These are phyloP conservation scores for Kentomonas sorsogonicus DNA, from an alignment of 208 protist species.

Conservation along the genomic window DNA sequence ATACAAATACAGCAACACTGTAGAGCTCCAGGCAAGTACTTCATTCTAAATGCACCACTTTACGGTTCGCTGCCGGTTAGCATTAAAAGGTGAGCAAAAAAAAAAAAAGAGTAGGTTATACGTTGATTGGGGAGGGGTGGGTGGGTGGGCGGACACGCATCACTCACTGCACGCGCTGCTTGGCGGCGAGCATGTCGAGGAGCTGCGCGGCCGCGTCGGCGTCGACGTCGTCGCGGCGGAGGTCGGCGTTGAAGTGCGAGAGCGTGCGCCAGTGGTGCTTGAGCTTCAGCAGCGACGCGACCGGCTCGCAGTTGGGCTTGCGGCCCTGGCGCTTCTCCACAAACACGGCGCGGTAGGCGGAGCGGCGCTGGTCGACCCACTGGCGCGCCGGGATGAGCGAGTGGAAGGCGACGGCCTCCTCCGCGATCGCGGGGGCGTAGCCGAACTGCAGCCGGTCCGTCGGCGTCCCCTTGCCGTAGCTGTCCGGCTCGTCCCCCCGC, in stretches of 20 bases:
- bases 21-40: too few relatives aligned
- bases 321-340: slow-evolving; percentile 47
- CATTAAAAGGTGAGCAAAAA: too few relatives aligned
- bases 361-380: slow-evolving; percentile 44
- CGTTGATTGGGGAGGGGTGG: not conserved
- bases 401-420: slow-evolving; percentile 81
- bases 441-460: slow-evolving; percentile 86
- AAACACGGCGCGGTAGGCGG: slow-evolving; percentile 23
- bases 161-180: slow-evolving; percentile 40
- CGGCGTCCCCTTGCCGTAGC: slow-evolving; percentile 68
- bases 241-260: slow-evolving; percentile 44
- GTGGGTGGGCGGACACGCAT: not conserved
- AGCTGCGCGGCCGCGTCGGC: slow-evolving; percentile 44
- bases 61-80: too few relatives aligned
- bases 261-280: slow-evolving; percentile 64
- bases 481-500: slow-evolving; percentile 24
- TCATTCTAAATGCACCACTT: too few relatives aligned
- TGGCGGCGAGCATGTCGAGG: slow-evolving; percentile 64
- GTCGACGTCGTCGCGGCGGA: slow-evolving; percentile 25
- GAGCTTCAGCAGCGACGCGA: slow-evolving; percentile 72
- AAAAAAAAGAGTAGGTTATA: slow-evolving; percentile 1
- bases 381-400: slow-evolving; percentile 22
- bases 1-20: too few relatives aligned
- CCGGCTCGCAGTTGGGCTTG: slow-evolving; percentile 60
- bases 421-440: slow-evolving; percentile 59